These are phyloP conservation scores for Ascochyta fabae DNA, from an alignment of 2,329 filamentous ascomycete species.

Conservation along the genomic window DNA sequence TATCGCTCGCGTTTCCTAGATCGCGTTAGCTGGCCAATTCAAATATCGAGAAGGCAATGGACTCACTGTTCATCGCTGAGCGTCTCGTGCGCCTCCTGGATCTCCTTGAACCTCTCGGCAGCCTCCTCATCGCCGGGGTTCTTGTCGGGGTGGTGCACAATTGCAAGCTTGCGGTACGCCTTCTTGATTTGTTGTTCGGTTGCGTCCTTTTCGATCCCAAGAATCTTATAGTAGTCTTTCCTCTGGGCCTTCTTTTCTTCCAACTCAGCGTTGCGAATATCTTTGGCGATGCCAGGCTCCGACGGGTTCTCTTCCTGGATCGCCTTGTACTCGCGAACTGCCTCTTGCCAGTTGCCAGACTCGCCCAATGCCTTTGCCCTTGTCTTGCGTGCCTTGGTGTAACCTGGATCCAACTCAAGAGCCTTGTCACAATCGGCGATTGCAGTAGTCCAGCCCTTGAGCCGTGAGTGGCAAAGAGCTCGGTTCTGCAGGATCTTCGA, in stretches of 20 bases:
- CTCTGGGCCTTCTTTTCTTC: constrained; percentile 97
- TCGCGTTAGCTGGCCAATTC: constrained; percentile 8
- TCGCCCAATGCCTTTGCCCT: constrained; percentile 88
- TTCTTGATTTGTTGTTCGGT: constrained; percentile 89
- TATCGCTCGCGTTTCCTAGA: constrained; percentile 83
- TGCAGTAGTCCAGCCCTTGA: constrained; percentile 83
- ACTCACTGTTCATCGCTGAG: constrained; percentile 91
- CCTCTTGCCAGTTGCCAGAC: constrained; percentile 89
- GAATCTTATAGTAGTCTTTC: constrained; percentile 99
- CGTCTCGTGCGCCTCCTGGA: constrained; percentile 95
- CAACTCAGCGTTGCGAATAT: constrained; percentile 87
- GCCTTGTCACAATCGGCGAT: constrained; percentile 87
- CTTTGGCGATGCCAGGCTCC: constrained; percentile 80
- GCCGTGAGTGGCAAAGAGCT: constrained; percentile 80
- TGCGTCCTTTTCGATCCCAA: constrained; percentile 85
- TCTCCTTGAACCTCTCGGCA: constrained; percentile 94
- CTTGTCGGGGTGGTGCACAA: constrained; percentile 96
- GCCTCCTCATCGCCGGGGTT: constrained; percentile 86
- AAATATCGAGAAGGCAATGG: background rate
- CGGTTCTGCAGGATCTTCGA: constrained; percentile 94
- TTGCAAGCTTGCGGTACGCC: constrained; percentile 93
- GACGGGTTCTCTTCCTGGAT: constrained; percentile 82
- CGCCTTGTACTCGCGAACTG: constrained; percentile 85
- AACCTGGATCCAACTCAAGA: constrained; percentile 79
- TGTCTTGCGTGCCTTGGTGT: constrained; percentile 90